A percentile compares a stretch with the other conserved stretches of the same genome.
Evolutionary conservation across 1,284 basidiomycete species (phyloP).

Genomic region (Trametes pubescens): DNA sequence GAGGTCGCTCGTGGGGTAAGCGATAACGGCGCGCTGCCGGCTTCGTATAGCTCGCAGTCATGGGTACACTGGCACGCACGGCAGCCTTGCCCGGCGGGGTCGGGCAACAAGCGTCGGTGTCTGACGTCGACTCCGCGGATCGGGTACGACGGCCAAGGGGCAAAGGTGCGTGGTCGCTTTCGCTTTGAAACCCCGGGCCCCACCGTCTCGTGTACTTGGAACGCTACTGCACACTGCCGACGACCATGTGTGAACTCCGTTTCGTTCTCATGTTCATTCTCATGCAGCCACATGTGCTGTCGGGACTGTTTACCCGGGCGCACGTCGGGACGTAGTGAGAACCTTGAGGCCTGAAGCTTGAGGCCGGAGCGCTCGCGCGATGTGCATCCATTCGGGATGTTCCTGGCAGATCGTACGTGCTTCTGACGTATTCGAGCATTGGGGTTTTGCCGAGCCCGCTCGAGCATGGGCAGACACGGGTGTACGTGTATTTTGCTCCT

Average conservation of each 20-base stretch:
- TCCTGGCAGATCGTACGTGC: neutral
- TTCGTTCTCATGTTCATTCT: neutral
- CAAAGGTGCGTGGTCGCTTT: neutral
- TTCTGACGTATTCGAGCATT: too few relatives aligned
- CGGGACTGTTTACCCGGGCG: neutral
- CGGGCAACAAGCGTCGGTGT: neutral
- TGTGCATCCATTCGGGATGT: neutral
- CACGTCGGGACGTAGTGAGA: neutral
- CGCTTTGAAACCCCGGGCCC: neutral
- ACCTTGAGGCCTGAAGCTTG: too few relatives aligned
- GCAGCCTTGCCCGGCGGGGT: neutral
- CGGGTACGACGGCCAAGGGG: neutral
- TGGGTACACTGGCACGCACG: neutral
- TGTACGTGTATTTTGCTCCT: too few relatives aligned
- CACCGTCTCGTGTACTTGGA: neutral
- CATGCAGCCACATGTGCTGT: neutral
- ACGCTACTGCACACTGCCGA: neutral
- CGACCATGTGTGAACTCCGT: neutral
- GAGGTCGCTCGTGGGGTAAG: neutral
- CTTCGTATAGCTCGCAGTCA: neutral
- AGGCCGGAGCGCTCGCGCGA: neutral
- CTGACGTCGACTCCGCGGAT: neutral
- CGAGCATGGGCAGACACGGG: too few relatives aligned
- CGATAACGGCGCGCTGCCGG: neutral
- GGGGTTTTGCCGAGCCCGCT: too few relatives aligned